phyloP scores from a whole-genome alignment of 75 land plant species.

The Azolla pinnata region DNA sequence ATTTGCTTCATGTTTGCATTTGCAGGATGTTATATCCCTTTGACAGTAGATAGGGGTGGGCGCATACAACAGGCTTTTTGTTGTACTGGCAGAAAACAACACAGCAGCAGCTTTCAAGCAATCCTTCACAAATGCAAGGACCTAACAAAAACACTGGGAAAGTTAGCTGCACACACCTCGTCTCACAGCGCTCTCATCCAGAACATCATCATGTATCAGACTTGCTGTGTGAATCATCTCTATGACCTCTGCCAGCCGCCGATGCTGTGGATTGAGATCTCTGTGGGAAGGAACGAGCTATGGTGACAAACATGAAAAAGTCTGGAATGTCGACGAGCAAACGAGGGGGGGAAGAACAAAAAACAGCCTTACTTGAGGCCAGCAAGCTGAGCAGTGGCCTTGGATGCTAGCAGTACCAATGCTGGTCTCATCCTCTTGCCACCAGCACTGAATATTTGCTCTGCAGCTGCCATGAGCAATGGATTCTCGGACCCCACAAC shows the following conservation, averaged over 20 bases:
- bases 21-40: too few species aligned
- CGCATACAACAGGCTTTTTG: too few species aligned
- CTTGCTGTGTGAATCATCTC: conserved; percentile 99
- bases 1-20: too few species aligned
- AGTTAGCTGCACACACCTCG: conserved; percentile 74
- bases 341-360: neutral
- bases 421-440: conserved; percentile 99
- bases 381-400: conserved; percentile 65
- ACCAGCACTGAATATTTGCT: conserved; percentile 97
- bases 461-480: conserved; percentile 81
- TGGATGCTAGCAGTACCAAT: conserved; percentile 78
- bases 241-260: conserved; percentile 87
- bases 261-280: conserved; percentile 62
- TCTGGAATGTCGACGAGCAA: too few species aligned
- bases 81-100: too few species aligned
- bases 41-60: too few species aligned
- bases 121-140: too few species aligned
- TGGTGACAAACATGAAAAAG: neutral
- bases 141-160: too few species aligned
- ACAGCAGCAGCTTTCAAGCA: too few species aligned
- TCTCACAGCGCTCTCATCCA: conserved; percentile 83
- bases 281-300: conserved; percentile 27
- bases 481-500: conserved; percentile 96
- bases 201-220: conserved; percentile 91
- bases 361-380: conserved; percentile 61